Evolutionary conservation across 805 yeast species (phyloP), one percentile per base, ranked within the genome.

Genomic region (Zygosaccharomyces gambellarensis): DNA sequence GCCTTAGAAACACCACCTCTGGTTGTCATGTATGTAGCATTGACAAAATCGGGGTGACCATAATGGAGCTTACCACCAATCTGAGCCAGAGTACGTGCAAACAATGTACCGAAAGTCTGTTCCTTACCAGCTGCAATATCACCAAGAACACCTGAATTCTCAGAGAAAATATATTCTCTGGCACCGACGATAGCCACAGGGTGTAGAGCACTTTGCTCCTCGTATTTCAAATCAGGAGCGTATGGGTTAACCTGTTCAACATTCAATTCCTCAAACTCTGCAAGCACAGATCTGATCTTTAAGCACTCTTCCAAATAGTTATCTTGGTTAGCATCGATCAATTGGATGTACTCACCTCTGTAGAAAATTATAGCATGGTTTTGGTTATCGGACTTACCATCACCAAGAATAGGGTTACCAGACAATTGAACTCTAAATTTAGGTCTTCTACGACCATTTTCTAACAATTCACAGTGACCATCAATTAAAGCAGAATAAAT

Each of bases 61-160:
- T 86, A 86, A 74, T 86, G 94, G 63, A 86, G 75, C 62, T 86
- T 86, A 65, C 90, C 94, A 64, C 94, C 94, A 65, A 86, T 79
- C 72, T 84, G 89, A 53, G 92, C 84, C 61, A 86, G 73, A 22
- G 94, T 86, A 75, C 95, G 79, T 10, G 94, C 87, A 62, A 85
- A 86, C 59, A 86, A 71, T 0, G 95, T 86, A 72, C 95, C 95
- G 64, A 86, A 86, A 48, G 94, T 85, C 71, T 86, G 95, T 74
- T 86, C 95, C 67, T 86, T 86, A 71, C 94, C 94, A 43, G 95
- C 95, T 46, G 95, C 95, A 64, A 86, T 85, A 72, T 86, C 95
- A 73, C 94, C 95, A 47, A 86, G 73, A 56, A 86, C 81, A 70
- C 95, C 95, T 52, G 88, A 78, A 72, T 85, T 86, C 70, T 86